phyloP scores from a whole-genome alignment of 1,284 basidiomycete species.

The Ganoderma lucidum region DNA sequence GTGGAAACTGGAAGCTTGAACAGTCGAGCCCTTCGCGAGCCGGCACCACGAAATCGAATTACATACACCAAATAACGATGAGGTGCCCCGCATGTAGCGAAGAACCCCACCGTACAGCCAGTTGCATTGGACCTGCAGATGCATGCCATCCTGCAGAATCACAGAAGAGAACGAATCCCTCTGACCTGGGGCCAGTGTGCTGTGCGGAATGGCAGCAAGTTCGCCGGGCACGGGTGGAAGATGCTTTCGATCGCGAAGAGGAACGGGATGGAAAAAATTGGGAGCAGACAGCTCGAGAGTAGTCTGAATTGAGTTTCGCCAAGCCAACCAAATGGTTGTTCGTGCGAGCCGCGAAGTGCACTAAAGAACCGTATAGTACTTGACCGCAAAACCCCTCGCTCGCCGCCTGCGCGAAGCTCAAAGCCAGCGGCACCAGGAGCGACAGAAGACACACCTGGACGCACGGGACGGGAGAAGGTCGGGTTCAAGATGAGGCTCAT shows the following conservation, averaged over 20 bases:
- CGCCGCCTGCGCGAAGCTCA: background rate
- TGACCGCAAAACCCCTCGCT: background rate
- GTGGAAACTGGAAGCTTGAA: background rate
- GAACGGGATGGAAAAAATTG: background rate
- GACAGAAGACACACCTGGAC: conserved; percentile 5
- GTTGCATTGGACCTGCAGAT: background rate
- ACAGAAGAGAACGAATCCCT: background rate
- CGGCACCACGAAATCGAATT: too few species aligned
- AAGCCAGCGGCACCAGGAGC: conserved; percentile 2
- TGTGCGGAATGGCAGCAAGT: too few species aligned
- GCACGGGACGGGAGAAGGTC: background rate
- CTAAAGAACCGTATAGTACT: background rate
- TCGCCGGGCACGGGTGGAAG: background rate
- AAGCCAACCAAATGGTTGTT: background rate
- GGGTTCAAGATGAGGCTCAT: background rate
- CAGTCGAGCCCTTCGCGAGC: background rate
- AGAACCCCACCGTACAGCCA: background rate
- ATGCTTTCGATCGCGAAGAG: conserved; percentile 1
- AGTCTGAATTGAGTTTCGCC: conserved; percentile 4
- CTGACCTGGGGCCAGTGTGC: background rate
- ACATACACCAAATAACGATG: background rate
- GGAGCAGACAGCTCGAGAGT: conserved; percentile 9
- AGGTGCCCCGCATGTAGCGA: background rate
- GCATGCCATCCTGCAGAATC: background rate
- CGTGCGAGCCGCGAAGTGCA: conserved; percentile 19